phyloP scores from a whole-genome alignment of 2,329 filamentous ascomycete species.

The Tetracladium maxilliforme region DNA sequence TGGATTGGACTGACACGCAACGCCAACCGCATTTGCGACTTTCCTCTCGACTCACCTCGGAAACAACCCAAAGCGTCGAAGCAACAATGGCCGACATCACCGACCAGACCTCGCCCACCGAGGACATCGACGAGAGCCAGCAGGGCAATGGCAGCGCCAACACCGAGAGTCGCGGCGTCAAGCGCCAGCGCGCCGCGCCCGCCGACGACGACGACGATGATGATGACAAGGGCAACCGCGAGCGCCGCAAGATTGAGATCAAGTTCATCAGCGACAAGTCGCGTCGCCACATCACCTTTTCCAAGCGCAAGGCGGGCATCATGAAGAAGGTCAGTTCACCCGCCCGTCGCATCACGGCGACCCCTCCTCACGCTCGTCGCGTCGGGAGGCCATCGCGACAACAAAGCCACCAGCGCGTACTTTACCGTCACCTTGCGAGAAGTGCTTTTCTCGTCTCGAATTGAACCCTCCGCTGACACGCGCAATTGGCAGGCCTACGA shows the following conservation, averaged over 20 bases:
- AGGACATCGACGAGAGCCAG: conserved; percentile 57
- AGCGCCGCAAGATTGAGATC: conserved; percentile 99
- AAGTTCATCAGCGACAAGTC: conserved; percentile 99
- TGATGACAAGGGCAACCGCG: conserved; percentile 92
- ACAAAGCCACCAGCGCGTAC: no score
- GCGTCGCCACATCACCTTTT: conserved; percentile 97
- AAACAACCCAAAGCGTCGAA: conserved; percentile 4
- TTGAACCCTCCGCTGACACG: conserved; percentile 1
- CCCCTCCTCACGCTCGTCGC: conserved; percentile 1
- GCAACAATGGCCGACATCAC: conserved; percentile 65
- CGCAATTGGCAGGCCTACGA: conserved; percentile 97
- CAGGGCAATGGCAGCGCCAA: conserved; percentile 56
- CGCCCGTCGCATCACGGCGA: no score
- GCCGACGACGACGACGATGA: conserved; percentile 95
- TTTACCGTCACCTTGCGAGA: conserved; percentile 2
- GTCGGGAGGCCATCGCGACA: background rate
- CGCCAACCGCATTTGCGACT: no score
- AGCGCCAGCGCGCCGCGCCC: conserved; percentile 70
- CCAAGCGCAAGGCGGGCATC: conserved; percentile 98
- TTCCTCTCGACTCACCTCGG: conserved; percentile 5
- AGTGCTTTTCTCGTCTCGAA: conserved; percentile 1
- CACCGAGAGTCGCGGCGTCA: conserved; percentile 64
- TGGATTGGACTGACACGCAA: no score
- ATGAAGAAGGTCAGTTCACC: conserved; percentile 99
- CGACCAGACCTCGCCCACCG: conserved; percentile 58